These are phyloP conservation scores for Ajuga chamaepitys DNA, from an alignment of 257 asterid species.

Conservation along the genomic window DNA sequence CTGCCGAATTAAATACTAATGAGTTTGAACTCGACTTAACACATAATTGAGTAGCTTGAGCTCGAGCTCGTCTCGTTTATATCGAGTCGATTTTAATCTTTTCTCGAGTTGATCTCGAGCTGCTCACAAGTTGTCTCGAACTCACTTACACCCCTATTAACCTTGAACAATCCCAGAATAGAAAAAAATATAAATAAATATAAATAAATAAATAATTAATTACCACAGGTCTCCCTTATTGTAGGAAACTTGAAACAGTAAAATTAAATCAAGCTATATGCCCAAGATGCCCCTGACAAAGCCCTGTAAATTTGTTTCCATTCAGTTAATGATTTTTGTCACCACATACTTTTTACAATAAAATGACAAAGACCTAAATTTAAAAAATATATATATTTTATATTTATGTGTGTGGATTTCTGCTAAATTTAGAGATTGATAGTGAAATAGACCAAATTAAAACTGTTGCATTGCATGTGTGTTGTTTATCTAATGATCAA, in stretches of 20 bases:
- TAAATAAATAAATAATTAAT: too few relatives aligned
- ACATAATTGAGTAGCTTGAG: too few relatives aligned
- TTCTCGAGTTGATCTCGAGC: too few relatives aligned
- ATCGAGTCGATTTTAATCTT: too few relatives aligned
- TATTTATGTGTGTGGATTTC: background rate
- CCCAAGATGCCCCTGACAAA: slow-evolving; percentile 29
- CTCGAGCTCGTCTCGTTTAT: too few relatives aligned
- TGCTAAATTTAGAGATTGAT: slow-evolving; percentile 9
- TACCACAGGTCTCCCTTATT: too few relatives aligned
- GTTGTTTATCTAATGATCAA: slow-evolving; percentile 13
- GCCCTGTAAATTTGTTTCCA: slow-evolving; percentile 22
- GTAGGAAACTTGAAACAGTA: background rate
- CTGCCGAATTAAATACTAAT: too few relatives aligned
- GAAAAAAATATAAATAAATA: too few relatives aligned
- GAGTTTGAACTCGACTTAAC: too few relatives aligned
- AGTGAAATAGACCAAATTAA: slow-evolving; percentile 2
- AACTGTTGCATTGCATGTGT: slow-evolving; percentile 7
- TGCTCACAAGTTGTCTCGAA: too few relatives aligned
- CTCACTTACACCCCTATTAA: too few relatives aligned
- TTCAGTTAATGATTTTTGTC: slow-evolving; percentile 10
- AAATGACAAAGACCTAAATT: slow-evolving; percentile 31
- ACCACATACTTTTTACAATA: slow-evolving; percentile 17
- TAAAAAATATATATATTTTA: background rate
- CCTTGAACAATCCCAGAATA: too few relatives aligned
- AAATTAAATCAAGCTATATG: background rate